Conservation (phyloP, 345 rosid genomes). For the Trapa bicornis region DNA sequence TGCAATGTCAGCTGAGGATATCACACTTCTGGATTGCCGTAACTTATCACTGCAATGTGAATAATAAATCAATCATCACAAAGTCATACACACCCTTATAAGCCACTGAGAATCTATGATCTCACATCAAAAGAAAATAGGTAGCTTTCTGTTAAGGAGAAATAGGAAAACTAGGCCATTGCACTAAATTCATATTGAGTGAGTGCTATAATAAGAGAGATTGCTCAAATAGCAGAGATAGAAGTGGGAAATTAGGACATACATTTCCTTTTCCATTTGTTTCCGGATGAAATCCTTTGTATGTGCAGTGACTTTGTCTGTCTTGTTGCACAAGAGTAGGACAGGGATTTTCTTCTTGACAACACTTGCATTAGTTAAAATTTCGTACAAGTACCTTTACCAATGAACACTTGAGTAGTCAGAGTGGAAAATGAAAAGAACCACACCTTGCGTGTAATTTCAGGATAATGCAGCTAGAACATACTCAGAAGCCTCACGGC, state of each 20-base stretch:
- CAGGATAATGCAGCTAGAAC: background rate
- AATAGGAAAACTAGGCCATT: background rate
- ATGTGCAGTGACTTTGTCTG: conserved; percentile 91
- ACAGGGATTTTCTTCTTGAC: conserved; percentile 68
- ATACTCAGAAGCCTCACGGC: conserved; percentile 71
- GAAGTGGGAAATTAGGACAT: conserved; percentile 10
- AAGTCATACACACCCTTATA: background rate
- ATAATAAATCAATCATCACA: conserved; percentile 3
- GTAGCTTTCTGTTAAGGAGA: background rate
- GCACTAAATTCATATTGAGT: conserved; percentile 1
- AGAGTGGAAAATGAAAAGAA: background rate
- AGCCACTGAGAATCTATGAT: background rate
- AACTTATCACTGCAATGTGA: conserved; percentile 46
- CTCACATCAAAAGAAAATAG: background rate
- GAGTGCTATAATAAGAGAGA: background rate
- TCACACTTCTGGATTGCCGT: conserved; percentile 49
- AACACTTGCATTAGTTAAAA: conserved; percentile 65
- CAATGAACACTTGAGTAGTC: conserved; percentile 9
- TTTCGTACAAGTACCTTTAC: conserved; percentile 73
- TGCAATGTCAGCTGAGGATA: conserved; percentile 72
- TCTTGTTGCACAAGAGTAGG: conserved; percentile 79
- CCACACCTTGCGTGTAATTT: background rate
- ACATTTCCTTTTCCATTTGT: conserved; percentile 96
- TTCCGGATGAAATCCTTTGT: conserved; percentile 81
- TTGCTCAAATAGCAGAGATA: background rate